Base-by-base conservation (phyloP, 371 early-diverging fungal genomes). In the Basidiobolus meristosporus region DNA sequence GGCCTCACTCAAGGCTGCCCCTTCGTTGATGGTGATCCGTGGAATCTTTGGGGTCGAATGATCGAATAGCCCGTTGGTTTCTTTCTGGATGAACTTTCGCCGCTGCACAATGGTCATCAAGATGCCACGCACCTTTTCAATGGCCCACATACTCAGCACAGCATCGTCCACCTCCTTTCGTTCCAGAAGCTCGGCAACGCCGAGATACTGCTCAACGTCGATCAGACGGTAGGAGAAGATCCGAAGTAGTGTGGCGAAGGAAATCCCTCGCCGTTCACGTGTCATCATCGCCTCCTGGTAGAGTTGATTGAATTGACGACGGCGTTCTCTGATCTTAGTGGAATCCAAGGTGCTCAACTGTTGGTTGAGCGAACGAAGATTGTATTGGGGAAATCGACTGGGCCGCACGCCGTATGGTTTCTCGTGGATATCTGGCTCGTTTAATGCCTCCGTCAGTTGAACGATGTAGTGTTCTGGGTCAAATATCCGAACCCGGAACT, bases 401-500 rank as follows among this genome's bases (percentile, higher is more conserved):
- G 38, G 34, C 3, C 26, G 14, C 1, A 52, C 9, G 18, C 44
- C 33, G 7, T 43, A 30, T 11, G 30, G 18, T 4, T 34, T 17
- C 9, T 33, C 17, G 22, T 31, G 17, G 7, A 3, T 14, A 17
- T 10, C 3, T 7, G 32, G 26, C 6, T 31, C 7, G 7, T 4
- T 7, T 5, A 12, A 40, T 4, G 41, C 42, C n/a, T 32, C 40
- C 3, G 47, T 50, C n/a, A 68, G 38, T 7, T 41, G 49, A 28
- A 51, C 51, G 41, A 61, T 59, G 1, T 60, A 53, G 35, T 41
- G 57, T 19, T 54, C 54, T 1, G 47, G 52, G 12, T 53, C 57
- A 39, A 60, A 59, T 9, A 58, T 51, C 3, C 57, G 33, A 3
- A 59, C 41, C 9, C 46, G 49, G 36, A 68, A 68, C 18, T 54